A percentile compares a stretch with the other conserved stretches of the same genome.
Conservation (phyloP, 2,329 filamentous ascomycete species). For the Trichoderma hamatum region DNA sequence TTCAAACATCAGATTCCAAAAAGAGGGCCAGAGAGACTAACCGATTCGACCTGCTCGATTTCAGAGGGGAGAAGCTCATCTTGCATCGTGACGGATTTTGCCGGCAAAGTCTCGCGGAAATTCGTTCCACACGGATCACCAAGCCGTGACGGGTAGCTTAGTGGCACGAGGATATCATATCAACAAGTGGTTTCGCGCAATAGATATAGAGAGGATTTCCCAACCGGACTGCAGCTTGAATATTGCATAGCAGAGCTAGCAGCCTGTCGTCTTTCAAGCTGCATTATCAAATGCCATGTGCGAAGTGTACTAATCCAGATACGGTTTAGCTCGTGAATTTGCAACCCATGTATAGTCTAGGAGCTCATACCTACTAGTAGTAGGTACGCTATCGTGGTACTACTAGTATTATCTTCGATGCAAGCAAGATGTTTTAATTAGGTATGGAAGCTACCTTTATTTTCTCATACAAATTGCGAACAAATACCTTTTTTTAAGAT, state of each 20-base stretch:
- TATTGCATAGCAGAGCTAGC: not conserved
- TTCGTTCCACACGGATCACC: conserved; percentile 1
- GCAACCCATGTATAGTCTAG: not conserved
- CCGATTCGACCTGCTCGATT: conserved; percentile 34
- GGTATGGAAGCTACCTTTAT: too few species aligned
- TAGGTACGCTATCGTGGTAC: too few species aligned
- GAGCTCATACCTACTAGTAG: too few species aligned
- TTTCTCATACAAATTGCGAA: too few species aligned
- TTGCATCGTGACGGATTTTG: conserved; percentile 29
- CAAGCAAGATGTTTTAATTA: too few species aligned
- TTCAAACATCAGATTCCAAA: not conserved
- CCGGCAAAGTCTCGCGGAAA: not conserved
- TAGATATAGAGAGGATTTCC: not conserved
- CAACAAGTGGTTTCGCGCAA: not conserved
- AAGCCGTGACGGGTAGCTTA: conserved; percentile 3
- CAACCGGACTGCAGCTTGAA: not conserved
- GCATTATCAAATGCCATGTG: not conserved
- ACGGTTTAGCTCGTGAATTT: not conserved
- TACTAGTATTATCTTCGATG: too few species aligned
- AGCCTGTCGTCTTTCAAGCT: conserved; percentile 1
- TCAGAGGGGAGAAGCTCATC: conserved; percentile 29
- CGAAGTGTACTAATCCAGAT: not conserved
- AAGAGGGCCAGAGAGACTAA: conserved; percentile 27
- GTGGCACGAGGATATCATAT: conserved; percentile 6
- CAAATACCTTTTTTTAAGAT: too few species aligned